Evolutionary conservation across 257 asterid genomes (phyloP), one percentile per base, ranked within the genome.

Genomic region (Nicotiana noctiflora): DNA sequence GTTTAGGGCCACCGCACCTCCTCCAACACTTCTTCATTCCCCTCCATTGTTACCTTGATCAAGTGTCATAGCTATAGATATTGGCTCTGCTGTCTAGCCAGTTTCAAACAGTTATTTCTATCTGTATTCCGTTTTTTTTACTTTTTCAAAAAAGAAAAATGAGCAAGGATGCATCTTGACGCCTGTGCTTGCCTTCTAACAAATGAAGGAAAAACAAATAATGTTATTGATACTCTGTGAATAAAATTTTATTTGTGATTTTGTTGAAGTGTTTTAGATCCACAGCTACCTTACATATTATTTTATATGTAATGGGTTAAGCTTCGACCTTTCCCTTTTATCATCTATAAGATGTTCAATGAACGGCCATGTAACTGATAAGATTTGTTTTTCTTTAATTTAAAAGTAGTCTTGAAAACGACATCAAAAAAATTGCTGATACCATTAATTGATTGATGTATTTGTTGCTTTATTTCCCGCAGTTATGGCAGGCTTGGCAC

Each of bases 401-500:
- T 9, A 55, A 51, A 51, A 51, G 53, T 51, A 51, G 55, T 13
- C 12, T 12, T 51, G 55, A 5, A 2, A 51, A 51, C 4, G 5
- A 1, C 4, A 51, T 51, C 5, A 13, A 51, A 68, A 68, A 68
- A 34, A 2, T 19, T 68, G 21, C 37, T 46, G 8, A 72, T 25
- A 21, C 60, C 23, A 46, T 14, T 72, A 51, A 44, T 32, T 57
- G 31, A 61, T 60, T 51, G 59, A 57, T 29, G 23, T 77, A 11
- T 15, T 76, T 46, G 29, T 63, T 29, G 62, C 44, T 78, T 83
- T 37, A 25, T 27, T 32, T 75, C 82, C 79, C 34, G 81, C 88
- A 90, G 88, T 87, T 86, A 90, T 90, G 90, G 89, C 93, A 66
- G 93, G 90, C 82, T 17, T 72, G 52, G 83, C 89, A 82, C 83